Percentiles rank a stretch among this genome's conserved stretches.
Conservation (phyloP, 2,329 filamentous ascomycete species). For the Gyromitra esculenta region DNA sequence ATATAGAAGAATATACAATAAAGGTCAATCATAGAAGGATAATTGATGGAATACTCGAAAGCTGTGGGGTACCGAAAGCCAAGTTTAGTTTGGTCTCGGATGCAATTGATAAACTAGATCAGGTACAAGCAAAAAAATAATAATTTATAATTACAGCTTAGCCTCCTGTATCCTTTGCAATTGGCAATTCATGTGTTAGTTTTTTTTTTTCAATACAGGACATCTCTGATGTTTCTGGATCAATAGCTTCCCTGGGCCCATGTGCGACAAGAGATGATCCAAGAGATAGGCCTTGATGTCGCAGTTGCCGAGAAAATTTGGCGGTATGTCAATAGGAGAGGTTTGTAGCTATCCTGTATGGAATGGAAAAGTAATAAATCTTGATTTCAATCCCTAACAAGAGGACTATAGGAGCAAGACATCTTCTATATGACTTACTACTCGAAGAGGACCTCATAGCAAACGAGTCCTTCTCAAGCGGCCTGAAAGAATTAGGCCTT, state of each 20-base stretch:
- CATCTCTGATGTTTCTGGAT: slow-evolving; percentile 31
- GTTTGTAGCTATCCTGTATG: slow-evolving; percentile 25
- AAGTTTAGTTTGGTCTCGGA: slow-evolving; percentile 90
- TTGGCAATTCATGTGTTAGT: slow-evolving; percentile 56
- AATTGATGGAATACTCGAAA: slow-evolving; percentile 88
- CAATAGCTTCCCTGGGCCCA: slow-evolving; percentile 76
- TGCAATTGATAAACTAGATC: slow-evolving; percentile 94
- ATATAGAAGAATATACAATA: slow-evolving; percentile 72
- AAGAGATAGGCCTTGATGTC: slow-evolving; percentile 81
- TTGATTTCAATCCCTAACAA: background rate
- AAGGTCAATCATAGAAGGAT: slow-evolving; percentile 96
- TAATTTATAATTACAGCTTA: background rate
- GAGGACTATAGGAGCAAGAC: slow-evolving; percentile 67
- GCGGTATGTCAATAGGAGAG: slow-evolving; percentile 78
- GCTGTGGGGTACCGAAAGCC: slow-evolving; percentile 84
- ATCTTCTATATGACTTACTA: slow-evolving; percentile 76
- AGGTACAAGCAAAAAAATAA: slow-evolving; percentile 60
- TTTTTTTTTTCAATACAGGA: background rate
- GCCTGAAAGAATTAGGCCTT: slow-evolving; percentile 80
- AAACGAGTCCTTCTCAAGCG: slow-evolving; percentile 79
- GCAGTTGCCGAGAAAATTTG: slow-evolving; percentile 87
- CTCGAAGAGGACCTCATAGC: slow-evolving; percentile 73
- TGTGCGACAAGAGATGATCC: slow-evolving; percentile 89
- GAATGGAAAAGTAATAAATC: background rate
- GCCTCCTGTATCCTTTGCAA: background rate